Conservation (phyloP, 768 basidiomycete species). For the Podaxis sp. region DNA sequence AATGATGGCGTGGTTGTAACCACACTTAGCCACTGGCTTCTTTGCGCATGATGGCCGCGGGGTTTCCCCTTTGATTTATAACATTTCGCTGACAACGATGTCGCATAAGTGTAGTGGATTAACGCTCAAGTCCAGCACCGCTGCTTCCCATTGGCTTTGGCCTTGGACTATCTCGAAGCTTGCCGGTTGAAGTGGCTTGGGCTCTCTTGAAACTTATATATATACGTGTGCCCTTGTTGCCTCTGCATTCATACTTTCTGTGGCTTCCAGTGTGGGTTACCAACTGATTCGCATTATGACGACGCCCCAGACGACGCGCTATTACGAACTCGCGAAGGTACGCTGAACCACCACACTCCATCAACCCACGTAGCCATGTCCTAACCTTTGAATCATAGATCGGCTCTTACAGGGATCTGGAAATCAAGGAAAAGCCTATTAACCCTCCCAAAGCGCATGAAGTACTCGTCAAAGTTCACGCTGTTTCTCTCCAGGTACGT, state of each 20-base stretch:
- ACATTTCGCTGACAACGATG: not conserved
- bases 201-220: not conserved
- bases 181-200: not conserved
- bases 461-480: constrained; percentile 55
- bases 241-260: not conserved
- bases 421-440: constrained; percentile 27
- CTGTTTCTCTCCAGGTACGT: constrained; percentile 54
- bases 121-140: not conserved
- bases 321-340: not conserved
- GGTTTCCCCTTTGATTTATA: not conserved
- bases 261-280: not conserved
- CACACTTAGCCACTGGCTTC: not conserved
- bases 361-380: not conserved
- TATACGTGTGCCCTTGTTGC: not conserved
- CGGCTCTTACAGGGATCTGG: constrained; percentile 23
- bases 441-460: constrained; percentile 40
- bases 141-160: not conserved
- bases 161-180: not conserved
- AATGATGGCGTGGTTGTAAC: too few species aligned
- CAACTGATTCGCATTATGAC: not conserved
- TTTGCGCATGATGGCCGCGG: not conserved
- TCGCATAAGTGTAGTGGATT: not conserved
- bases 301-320: not conserved
- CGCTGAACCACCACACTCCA: not conserved
- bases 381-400: constrained; percentile 14